Percentiles rank a stretch among this genome's conserved stretches.
phyloP scores from a whole-genome alignment of 345 rosid species.

The Linum tenue region DNA sequence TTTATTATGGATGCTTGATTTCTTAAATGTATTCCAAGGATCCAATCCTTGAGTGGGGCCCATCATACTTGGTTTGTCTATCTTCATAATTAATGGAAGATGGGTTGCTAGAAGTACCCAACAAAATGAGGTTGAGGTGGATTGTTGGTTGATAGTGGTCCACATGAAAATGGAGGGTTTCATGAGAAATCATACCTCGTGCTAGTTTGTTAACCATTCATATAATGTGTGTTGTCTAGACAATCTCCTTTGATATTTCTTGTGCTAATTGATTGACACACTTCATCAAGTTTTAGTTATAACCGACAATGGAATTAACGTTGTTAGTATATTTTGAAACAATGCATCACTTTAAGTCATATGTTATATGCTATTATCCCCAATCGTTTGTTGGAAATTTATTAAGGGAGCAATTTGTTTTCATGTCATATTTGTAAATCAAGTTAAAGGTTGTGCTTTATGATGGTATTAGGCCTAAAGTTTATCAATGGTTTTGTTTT shows the following conservation, averaged over 20 bases:
- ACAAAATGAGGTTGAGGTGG: not conserved
- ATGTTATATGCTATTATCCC: too few species aligned
- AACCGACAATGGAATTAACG: too few species aligned
- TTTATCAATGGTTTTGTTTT: too few species aligned
- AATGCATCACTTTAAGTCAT: too few species aligned
- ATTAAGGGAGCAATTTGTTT: not conserved
- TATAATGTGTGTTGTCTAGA: not conserved
- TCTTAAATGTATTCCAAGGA: not conserved
- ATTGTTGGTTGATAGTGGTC: not conserved
- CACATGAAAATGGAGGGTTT: not conserved
- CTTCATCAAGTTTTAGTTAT: too few species aligned
- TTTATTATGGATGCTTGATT: not conserved
- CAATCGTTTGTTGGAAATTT: too few species aligned
- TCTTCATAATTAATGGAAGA: not conserved
- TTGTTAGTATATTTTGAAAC: too few species aligned
- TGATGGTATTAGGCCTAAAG: too few species aligned
- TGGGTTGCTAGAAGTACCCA: not conserved
- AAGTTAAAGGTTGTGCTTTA: not conserved
- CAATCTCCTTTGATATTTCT: not conserved
- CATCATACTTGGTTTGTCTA: not conserved
- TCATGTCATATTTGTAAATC: not conserved
- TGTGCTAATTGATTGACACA: not conserved
- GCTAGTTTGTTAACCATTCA: not conserved
- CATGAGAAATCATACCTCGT: not conserved
- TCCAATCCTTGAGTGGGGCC: not conserved